phyloP scores from a whole-genome alignment of 495 filamentous ascomycete genomes.

The Aspergillus ellipticus region DNA sequence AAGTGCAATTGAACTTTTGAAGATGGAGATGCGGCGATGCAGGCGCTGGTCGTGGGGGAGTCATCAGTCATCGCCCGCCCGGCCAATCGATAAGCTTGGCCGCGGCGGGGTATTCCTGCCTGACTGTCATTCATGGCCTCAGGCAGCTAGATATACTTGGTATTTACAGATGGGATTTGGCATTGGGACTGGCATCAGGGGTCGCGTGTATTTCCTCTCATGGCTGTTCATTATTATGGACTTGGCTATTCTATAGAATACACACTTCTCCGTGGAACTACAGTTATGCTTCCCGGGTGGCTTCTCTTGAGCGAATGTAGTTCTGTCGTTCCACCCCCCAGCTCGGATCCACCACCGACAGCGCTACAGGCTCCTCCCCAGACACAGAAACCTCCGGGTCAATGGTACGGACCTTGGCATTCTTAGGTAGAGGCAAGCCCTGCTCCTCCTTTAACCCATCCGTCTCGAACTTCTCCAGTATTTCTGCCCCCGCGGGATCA shows the following conservation, averaged over 20 bases:
- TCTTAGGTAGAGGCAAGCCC: slow-evolving; percentile 21
- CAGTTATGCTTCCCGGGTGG: background rate
- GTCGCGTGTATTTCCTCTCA: too few species aligned
- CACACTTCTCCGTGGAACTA: background rate
- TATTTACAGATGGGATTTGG: too few species aligned
- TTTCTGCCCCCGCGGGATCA: slow-evolving; percentile 19
- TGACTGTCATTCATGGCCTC: too few species aligned
- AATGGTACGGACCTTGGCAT: slow-evolving; percentile 35
- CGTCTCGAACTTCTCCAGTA: slow-evolving; percentile 29
- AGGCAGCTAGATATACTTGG: too few species aligned
- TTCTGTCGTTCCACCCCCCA: slow-evolving; percentile 32
- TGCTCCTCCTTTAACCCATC: slow-evolving; percentile 29
- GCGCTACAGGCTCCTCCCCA: slow-evolving; percentile 17
- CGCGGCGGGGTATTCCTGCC: too few species aligned
- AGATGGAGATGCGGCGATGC: background rate
- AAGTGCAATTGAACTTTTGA: background rate
- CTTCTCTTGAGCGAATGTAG: slow-evolving; percentile 25
- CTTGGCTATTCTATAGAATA: background rate
- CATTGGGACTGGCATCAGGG: background rate
- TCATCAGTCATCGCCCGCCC: background rate
- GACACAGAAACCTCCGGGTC: slow-evolving; percentile 33
- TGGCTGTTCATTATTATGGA: background rate
- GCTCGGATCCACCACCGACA: slow-evolving; percentile 27
- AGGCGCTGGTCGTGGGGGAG: background rate
- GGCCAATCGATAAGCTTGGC: too few species aligned